Evolutionary conservation across 352 stramenopile species (phyloP), one percentile per base, ranked within the genome.

Genomic region (Pythium pyrilobum): DNA sequence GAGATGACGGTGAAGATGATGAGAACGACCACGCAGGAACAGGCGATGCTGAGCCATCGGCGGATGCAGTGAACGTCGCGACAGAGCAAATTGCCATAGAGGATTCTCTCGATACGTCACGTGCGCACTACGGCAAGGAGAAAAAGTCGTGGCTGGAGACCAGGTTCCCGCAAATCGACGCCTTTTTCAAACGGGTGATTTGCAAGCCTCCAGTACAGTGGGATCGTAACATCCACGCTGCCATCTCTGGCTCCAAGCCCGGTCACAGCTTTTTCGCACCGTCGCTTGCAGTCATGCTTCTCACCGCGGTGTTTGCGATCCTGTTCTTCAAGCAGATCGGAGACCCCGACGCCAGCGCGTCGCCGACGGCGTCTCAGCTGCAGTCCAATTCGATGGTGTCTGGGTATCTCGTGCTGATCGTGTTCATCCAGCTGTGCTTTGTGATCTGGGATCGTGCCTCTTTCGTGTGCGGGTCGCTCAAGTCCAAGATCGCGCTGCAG

Each of bases 381-480:
- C 71, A 76, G 1, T 89, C 78, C 2, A 85, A 63, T 16, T 89
- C 81, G 27, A 76, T 95, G 52, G 68, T 95, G 10, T 95, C 85
- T 3, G 85, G 81, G n/a, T 90, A 95, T 53, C 64, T 95, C 13
- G 85, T 95, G n/a, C 62, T 90, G 16, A 51, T 92, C 31, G 81
- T 95, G 5, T 68, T 93, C 27, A 75, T 92, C 31, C 74, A 93
- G 51, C 58, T 94, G 15, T 69, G 78, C 31, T 81, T 89, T 43
- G 86, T 92, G 36, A 86, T 95, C 25, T 95, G 85, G 85, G 85
- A 95, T 60, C 83, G 85, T 24, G 83, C 90, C 25, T 75, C 83
- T 0, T 92, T 88, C 51, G 77, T 94, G 1, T 88, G 77, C 21
- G 66, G 71, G 9, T 95, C 85, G 27, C 66, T 95, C 6, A 46